Evolutionary conservation across 208 protist species (phyloP).

Genomic region (Leptomonas pyrrhocoris): DNA sequence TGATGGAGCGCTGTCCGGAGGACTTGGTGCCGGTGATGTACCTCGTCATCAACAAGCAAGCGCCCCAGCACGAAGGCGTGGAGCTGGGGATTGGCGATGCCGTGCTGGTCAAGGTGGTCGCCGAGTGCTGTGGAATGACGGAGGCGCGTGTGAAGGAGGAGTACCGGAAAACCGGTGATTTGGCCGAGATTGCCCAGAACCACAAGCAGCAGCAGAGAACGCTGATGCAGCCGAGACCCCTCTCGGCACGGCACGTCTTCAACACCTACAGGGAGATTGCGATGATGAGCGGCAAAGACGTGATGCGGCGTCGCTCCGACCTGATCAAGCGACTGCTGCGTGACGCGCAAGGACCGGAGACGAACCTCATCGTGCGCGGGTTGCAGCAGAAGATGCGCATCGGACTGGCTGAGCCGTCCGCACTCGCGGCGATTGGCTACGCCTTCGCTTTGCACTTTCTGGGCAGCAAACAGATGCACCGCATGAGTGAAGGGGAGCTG

Average conservation of each 20-base stretch:
- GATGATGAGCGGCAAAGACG: slow-evolving; percentile 86
- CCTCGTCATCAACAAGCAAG: slow-evolving; percentile 96
- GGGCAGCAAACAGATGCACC: slow-evolving; percentile 31
- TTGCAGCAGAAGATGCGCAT: slow-evolving; percentile 98
- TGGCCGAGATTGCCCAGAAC: slow-evolving; percentile 95
- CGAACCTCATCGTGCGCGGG: slow-evolving; percentile 95
- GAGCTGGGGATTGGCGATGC: slow-evolving; percentile 98
- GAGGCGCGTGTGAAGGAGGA: slow-evolving; percentile 83
- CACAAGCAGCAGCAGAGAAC: slow-evolving; percentile 87
- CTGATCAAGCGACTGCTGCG: slow-evolving; percentile 95
- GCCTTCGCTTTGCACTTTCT: slow-evolving; percentile 90
- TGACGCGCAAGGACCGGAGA: slow-evolving; percentile 89
- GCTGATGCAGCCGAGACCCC: slow-evolving; percentile 89
- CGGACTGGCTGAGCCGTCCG: slow-evolving; percentile 96
- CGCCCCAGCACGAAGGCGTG: slow-evolving; percentile 95
- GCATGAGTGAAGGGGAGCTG: slow-evolving; percentile 55
- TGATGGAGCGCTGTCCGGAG: slow-evolving; percentile 82
- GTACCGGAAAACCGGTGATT: slow-evolving; percentile 92
- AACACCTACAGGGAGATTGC: slow-evolving; percentile 91
- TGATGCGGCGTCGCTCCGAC: slow-evolving; percentile 90
- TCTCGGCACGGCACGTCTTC: slow-evolving; percentile 94
- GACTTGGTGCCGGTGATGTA: slow-evolving; percentile 94
- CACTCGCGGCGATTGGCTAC: slow-evolving; percentile 94
- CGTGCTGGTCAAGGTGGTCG: slow-evolving; percentile 95
- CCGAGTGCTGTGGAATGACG: slow-evolving; percentile 94